phyloP scores from a whole-genome alignment of 768 basidiomycete species.

The Lactarius deliciosus region DNA sequence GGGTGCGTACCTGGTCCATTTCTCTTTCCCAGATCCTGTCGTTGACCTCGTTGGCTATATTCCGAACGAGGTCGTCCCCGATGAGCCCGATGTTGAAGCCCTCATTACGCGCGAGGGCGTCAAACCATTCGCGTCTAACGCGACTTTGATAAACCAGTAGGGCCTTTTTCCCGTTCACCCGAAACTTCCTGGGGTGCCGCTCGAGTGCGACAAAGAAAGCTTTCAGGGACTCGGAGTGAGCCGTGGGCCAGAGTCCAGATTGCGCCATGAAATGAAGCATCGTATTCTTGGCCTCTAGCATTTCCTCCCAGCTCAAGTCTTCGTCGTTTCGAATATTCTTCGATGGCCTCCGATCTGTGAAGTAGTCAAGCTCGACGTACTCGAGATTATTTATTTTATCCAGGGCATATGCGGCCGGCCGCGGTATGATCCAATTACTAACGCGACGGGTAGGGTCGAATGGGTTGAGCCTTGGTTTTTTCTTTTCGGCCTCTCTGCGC shows the following conservation, averaged over 20 bases:
- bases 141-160: background rate
- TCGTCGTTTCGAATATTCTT: background rate
- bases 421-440: background rate
- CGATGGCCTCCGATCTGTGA: background rate
- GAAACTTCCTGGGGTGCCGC: background rate
- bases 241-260: background rate
- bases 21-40: background rate
- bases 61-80: background rate
- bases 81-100: background rate
- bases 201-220: background rate
- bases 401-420: background rate
- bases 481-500: background rate
- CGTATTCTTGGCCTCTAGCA: background rate
- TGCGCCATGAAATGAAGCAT: background rate
- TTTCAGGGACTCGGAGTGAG: background rate
- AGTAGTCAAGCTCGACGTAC: background rate
- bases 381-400: background rate
- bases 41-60: background rate
- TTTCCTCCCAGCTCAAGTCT: background rate
- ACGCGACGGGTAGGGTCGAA: background rate
- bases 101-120: background rate
- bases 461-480: background rate
- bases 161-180: background rate
- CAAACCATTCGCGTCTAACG: background rate
- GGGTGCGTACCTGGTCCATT: background rate